Evolutionary conservation across 768 basidiomycete species (phyloP), one percentile per base, ranked within the genome.

Genomic region (Tulasnella sp.): DNA sequence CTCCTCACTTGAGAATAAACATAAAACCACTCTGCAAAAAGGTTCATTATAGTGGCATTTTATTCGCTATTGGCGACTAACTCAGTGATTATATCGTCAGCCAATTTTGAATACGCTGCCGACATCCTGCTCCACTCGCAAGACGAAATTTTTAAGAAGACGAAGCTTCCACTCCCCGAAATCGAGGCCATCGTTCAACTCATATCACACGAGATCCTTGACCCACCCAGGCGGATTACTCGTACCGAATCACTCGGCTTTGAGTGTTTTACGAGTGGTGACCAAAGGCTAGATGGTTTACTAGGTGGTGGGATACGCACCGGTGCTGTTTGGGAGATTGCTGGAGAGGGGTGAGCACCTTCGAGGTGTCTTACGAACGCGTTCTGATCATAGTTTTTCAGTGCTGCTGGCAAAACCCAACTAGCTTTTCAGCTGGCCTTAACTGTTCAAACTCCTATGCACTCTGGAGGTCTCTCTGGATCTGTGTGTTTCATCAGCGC

Each of bases 321-420:
- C 1, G 83, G 89, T 1, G 83, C 84, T 78, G 63, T 97, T 2
- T 93, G 89, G 81, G 92, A 97, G 65, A 72, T 94, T 42, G 82
- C 78, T 11, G 92, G 92, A 25, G 89, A 94, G 75, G 89, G 90
- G 92, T 92, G 69, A 62, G 72, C 67, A 21, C 1, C 4, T 19
- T 3, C 12, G 46, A 4, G 53, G 27, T 24, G 19, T 34, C 8
- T 27, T 38, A 5, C 34, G n/a, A 2, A 25, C 10, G 15, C 15
- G 38, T 51, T 10, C 31, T 53, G 19, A 19, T 52, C 57, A 45
- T 43, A 27, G 7, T 21, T 25, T 30, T 49, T 49, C 68, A 99
- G 96, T 68, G 85, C 92, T 22, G 83, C 94, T 25, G 96, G 96
- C 41, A 99, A 99, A 73, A 92, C 92, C 0, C 92, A 98, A 65